Conservation (phyloP, 2,329 filamentous ascomycete species). For the Talaromyces marneffei region DNA sequence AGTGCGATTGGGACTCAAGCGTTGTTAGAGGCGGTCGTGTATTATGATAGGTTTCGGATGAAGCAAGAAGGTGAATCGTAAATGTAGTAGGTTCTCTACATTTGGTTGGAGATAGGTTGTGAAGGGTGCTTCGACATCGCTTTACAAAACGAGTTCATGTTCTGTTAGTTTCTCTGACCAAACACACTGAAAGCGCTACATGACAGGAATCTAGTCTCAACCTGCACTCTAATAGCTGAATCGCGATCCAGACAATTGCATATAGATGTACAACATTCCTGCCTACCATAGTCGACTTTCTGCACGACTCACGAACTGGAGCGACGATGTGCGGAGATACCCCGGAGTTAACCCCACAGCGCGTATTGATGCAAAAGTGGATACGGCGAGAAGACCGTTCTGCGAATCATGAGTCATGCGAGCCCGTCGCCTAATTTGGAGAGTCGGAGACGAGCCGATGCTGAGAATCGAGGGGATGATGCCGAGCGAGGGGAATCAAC, state of each 20-base stretch:
- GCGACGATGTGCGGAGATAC: not conserved
- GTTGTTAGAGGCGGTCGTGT: not conserved
- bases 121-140: not conserved
- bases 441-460: slow-evolving; percentile 1
- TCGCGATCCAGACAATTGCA: no score
- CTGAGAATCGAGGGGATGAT: not conserved
- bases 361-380: not conserved
- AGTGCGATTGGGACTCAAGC: not conserved
- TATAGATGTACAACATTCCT: no score
- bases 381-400: not conserved
- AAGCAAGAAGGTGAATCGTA: not conserved
- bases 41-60: not conserved
- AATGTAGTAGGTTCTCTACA: no score
- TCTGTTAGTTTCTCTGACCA: no score
- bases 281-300: no score
- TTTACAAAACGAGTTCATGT: no score
- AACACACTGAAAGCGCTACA: not conserved
- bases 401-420: not conserved
- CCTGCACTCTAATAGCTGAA: no score
- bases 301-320: not conserved
- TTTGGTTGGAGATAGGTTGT: no score
- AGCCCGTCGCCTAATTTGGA: not conserved
- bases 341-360: not conserved
- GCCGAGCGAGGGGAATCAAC: not conserved
- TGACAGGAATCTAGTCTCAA: not conserved